phyloP scores from a whole-genome alignment of 371 early-diverging fungal species.

The Mucor circinelloides region DNA sequence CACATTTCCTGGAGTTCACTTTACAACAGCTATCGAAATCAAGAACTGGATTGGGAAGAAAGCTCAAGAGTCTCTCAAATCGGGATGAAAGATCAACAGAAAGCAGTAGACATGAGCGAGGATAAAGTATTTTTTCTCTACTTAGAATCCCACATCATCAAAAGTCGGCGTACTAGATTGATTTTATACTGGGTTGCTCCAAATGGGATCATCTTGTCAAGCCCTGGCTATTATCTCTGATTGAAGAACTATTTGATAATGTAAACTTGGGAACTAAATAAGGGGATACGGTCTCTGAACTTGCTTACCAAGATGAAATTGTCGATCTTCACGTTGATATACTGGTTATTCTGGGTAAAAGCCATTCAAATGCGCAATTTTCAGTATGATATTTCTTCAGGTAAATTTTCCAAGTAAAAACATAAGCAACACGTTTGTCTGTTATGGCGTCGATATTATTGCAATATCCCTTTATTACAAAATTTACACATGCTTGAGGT shows the following conservation, averaged over 20 bases:
- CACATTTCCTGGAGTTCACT: too few species aligned
- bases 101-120: too few species aligned
- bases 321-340: slow-evolving; percentile 1
- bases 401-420: slow-evolving; percentile 7
- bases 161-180: slow-evolving; percentile 5
- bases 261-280: too few species aligned
- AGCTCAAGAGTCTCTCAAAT: too few species aligned
- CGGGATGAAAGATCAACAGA: too few species aligned
- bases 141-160: neutral
- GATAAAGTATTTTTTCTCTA: too few species aligned
- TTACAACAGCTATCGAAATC: too few species aligned
- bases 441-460: neutral
- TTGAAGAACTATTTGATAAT: slow-evolving; percentile 4
- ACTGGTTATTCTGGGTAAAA: neutral
- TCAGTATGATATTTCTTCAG: slow-evolving; percentile 12
- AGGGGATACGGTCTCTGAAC: too few species aligned
- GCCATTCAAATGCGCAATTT: neutral
- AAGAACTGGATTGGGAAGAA: too few species aligned
- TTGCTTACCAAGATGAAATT: slow-evolving; percentile 7
- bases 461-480: slow-evolving; percentile 3
- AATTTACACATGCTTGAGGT: neutral
- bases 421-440: neutral
- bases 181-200: neutral
- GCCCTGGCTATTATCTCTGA: neutral
- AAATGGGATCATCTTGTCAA: slow-evolving; percentile 6